Evolutionary conservation across 2,329 filamentous ascomycete genomes (phyloP).

Genomic region (Acrodontium crateriforme): DNA sequence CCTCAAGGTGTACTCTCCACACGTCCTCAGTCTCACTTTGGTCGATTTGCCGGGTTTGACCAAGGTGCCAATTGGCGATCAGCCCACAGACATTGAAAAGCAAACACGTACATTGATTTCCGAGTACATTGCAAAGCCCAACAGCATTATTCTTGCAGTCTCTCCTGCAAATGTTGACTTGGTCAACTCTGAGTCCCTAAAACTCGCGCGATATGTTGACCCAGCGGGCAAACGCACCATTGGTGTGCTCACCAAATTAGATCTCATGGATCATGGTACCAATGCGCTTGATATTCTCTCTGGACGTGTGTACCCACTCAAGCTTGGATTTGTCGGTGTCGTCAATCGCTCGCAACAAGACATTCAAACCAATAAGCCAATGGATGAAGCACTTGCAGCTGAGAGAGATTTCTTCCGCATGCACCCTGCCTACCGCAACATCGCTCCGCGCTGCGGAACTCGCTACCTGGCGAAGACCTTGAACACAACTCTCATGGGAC

Average conservation of each 20-base stretch:
- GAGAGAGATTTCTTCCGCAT: conserved; percentile 94
- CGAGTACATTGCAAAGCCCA: conserved; percentile 97
- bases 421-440: conserved; percentile 93
- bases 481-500: conserved; percentile 87
- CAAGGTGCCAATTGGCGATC: conserved; percentile 94
- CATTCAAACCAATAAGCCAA: conserved; percentile 89
- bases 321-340: conserved; percentile 93
- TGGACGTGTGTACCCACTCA: conserved; percentile 88
- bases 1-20: conserved; percentile 93
- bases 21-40: conserved; percentile 89
- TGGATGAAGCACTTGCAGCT: conserved; percentile 76
- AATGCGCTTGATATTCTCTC: conserved; percentile 97
- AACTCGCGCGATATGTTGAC: conserved; percentile 93
- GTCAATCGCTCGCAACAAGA: conserved; percentile 98
- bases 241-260: conserved; percentile 90
- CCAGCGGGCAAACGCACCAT: conserved; percentile 89
- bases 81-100: conserved; percentile 95
- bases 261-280: conserved; percentile 97
- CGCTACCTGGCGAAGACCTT: conserved; percentile 88
- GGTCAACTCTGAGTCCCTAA: conserved; percentile 94
- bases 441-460: conserved; percentile 83
- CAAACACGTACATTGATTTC: conserved; percentile 93
- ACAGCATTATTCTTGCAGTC: conserved; percentile 93
- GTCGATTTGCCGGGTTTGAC: conserved; percentile 93
- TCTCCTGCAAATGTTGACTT: conserved; percentile 96